These are phyloP conservation scores for Arachis hypogaea DNA, from an alignment of 306 rosid species.

Conservation along the genomic window DNA sequence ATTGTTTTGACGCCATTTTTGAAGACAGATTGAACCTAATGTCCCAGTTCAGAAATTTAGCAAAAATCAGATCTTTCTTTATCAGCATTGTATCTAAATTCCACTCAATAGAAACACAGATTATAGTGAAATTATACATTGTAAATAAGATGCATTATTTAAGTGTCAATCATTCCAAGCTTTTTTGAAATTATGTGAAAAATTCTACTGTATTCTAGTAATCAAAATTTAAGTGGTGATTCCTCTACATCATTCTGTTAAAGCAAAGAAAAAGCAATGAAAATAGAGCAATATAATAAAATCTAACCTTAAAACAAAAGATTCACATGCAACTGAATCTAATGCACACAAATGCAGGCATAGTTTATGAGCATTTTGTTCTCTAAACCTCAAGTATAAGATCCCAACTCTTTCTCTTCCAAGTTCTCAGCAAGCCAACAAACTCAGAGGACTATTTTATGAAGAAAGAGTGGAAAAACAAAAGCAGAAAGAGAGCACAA, in stretches of 20 bases:
- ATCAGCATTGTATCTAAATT: conserved; percentile 33
- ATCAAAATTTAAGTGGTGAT: conserved; percentile 2
- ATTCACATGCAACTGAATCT: conserved; percentile 36
- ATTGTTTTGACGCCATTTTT: conserved; percentile 70
- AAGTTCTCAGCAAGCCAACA: conserved; percentile 38
- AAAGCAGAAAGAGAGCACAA: conserved; percentile 13
- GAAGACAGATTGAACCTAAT: conserved; percentile 30
- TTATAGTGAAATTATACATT: conserved; percentile 8
- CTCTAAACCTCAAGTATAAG: conserved; percentile 24
- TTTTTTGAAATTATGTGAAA: conserved; percentile 22
- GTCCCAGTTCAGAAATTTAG: conserved; percentile 41
- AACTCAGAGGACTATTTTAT: conserved; percentile 6
- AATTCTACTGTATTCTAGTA: neutral
- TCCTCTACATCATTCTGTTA: conserved; percentile 15
- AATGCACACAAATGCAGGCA: conserved; percentile 30
- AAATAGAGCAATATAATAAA: too few species aligned
- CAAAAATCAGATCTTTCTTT: conserved; percentile 38
- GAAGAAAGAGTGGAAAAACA: conserved; percentile 24
- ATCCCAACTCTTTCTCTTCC: conserved; percentile 21
- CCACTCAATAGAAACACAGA: neutral
- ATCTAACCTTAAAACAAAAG: conserved; percentile 12
- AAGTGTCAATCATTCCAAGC: conserved; percentile 16
- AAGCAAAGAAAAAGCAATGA: too few species aligned
- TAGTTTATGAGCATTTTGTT: conserved; percentile 15
- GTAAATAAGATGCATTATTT: conserved; percentile 15